Conservation (phyloP, 768 basidiomycete genomes). For the Tremella mesenterica region DNA sequence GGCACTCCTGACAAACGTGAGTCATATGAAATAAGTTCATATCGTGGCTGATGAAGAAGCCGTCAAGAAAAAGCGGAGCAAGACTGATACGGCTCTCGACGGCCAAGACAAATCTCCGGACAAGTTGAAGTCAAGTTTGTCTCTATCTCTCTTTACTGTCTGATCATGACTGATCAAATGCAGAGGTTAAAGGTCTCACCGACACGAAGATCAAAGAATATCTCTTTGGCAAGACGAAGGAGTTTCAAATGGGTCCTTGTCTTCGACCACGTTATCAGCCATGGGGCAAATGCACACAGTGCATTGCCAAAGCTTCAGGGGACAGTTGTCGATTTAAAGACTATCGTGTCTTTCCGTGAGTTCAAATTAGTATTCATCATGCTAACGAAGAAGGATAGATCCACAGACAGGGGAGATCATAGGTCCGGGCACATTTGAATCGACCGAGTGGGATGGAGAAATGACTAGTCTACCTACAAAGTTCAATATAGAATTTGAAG, state of each 20-base stretch:
- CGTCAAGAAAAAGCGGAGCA: background rate
- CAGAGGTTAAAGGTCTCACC: slow-evolving; percentile 12
- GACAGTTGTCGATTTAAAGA: slow-evolving; percentile 36
- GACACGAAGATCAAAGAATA: slow-evolving; percentile 17
- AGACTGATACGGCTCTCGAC: background rate
- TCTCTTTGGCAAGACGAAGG: slow-evolving; percentile 20
- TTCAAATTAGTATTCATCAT: background rate
- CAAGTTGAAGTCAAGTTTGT: background rate
- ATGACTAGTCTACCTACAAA: slow-evolving; percentile 26
- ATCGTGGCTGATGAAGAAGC: background rate
- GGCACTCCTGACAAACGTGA: background rate
- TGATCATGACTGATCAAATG: background rate
- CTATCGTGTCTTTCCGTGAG: slow-evolving; percentile 33
- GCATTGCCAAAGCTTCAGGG: slow-evolving; percentile 27
- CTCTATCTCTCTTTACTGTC: background rate
- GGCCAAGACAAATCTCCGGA: background rate
- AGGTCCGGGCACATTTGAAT: slow-evolving; percentile 29
- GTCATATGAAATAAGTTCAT: background rate
- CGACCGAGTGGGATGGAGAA: slow-evolving; percentile 18
- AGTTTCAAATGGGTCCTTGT: slow-evolving; percentile 27
- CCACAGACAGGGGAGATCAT: slow-evolving; percentile 26
- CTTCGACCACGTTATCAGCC: slow-evolving; percentile 23
- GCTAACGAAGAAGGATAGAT: slow-evolving; percentile 22
- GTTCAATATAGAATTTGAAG: slow-evolving; percentile 23
- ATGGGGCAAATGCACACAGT: slow-evolving; percentile 37